Base-by-base conservation (phyloP, 1,284 basidiomycete genomes). In the Schizopora paradoxa region DNA sequence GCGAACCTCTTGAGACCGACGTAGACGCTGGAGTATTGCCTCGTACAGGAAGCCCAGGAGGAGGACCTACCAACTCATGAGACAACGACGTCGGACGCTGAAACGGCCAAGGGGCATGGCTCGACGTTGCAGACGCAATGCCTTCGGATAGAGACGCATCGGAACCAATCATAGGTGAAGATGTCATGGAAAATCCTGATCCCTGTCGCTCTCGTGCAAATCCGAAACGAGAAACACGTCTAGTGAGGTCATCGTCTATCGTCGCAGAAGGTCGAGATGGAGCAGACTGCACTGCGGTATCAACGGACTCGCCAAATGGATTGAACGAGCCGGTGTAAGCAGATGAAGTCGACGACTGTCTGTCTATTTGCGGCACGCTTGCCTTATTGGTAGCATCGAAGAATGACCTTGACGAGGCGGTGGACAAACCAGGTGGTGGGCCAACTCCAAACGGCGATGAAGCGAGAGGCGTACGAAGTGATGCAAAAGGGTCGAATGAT, bases 161-260 rank as follows among this genome's bases (percentile, higher is more conserved):
- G 36, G 64, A 66, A 37, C 68, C 76, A 5, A 51, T 22, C 29
- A 79, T 64, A 6, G 82, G 77, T 13, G 81, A 79, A 18, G 79
- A 60, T 3, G 72, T 67, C 31, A 82, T 80, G 16, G 82, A 84
- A 10, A 79, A 76, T 14, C 70, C 73, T 6, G 82, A 77, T 1
- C 73, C 72, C 51, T 81, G 83, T 35, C 77, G 73, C 13, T 81
- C 82, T 18, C 86, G 77, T 7, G 89, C 89, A 61, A 92, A 92
- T 14, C 82, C 85, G 63, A 91, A 91, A 16, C 89, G 74, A 5
- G 88, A 91, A 29, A 88, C 74, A 54, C 82, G 84, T 47, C 86
- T 69, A 13, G 64, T 63, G 4, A 64, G 55, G 45, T 86, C 84
- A 45, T 87, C 84, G 41, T 86, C 85, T 10, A 76, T 54, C 3